Evolutionary conservation across 768 basidiomycete species (phyloP), one percentile per base, ranked within the genome.

Genomic region (Cystofilobasidium ferigula): DNA sequence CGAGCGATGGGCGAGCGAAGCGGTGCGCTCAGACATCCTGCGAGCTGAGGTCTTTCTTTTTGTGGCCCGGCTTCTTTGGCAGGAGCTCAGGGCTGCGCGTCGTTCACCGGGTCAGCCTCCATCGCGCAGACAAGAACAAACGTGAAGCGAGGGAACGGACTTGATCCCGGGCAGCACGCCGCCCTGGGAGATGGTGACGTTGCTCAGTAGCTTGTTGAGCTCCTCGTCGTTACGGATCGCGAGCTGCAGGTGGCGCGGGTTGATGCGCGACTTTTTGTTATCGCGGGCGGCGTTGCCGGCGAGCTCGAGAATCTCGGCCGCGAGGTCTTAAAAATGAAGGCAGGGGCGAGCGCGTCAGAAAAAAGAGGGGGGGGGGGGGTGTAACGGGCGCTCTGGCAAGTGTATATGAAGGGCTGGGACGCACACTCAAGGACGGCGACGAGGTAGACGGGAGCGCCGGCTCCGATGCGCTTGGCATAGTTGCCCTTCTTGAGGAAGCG

Each of bases 231-330:
- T 89, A 70, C 90, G 83, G 77, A 93, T 89, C 70, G 90, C 90
- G 63, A 93, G 84, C 74, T 93, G 91, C 56, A 93, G 77, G 78
- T 93, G 91, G 73, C 90, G 85, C 63, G 90, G 90, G 26, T 92
- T 88, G 72, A 93, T 92, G 86, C 91, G 89, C 71, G 88, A 86
- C 80, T 92, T 88, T 82, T 88, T 89, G 81, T 89, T 89, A 78
- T 88, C 86, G 67, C 85, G 82, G 56, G 87, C 86, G 36, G 84
- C 78, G 76, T 78, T 79, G 72, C 90, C 90, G 69, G 90, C 90
- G 43, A 93, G 81, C 76, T 93, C 90, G 70, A 93, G 85, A 76
- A 93, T 91, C 77, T 93, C 90, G 53, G 90, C 90, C 67, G 88
- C 86, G 68, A 93, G 85, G 75, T 93, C 89, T 78, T 42, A 14